These are phyloP conservation scores for Scheffersomyces illinoinensis DNA, from an alignment of 1,139 yeast genomes.

Conservation along the genomic window DNA sequence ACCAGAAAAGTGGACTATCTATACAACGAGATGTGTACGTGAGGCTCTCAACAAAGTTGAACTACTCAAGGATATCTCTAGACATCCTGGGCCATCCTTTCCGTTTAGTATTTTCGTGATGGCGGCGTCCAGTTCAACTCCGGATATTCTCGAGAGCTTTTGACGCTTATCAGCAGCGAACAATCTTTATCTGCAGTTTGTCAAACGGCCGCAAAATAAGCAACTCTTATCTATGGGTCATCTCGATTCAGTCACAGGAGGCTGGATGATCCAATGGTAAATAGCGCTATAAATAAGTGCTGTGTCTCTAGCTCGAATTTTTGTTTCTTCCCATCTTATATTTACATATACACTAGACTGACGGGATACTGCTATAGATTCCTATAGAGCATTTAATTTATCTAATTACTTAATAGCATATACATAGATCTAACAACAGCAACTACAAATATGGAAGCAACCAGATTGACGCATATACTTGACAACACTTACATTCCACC, in stretches of 20 bases:
- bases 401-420: neutral
- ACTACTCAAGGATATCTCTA: neutral
- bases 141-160: neutral
- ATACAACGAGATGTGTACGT: neutral
- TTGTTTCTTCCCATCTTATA: neutral
- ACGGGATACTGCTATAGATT: too few relatives aligned
- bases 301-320: neutral
- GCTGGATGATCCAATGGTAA: neutral
- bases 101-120: neutral
- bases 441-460: slow-evolving; percentile 27
- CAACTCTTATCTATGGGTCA: neutral
- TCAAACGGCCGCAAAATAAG: neutral
- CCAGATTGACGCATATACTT: slow-evolving; percentile 26
- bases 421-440: neutral
- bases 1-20: neutral
- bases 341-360: neutral
- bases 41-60: neutral
- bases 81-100: neutral
- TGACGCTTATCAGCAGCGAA: neutral
- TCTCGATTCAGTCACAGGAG: neutral
- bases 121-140: neutral
- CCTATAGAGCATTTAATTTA: too few relatives aligned
- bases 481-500: slow-evolving; percentile 40
- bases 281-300: neutral
- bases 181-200: neutral